These are phyloP conservation scores for Talaromyces sp. DNA, from an alignment of 2,329 filamentous ascomycete species.

Conservation along the genomic window DNA sequence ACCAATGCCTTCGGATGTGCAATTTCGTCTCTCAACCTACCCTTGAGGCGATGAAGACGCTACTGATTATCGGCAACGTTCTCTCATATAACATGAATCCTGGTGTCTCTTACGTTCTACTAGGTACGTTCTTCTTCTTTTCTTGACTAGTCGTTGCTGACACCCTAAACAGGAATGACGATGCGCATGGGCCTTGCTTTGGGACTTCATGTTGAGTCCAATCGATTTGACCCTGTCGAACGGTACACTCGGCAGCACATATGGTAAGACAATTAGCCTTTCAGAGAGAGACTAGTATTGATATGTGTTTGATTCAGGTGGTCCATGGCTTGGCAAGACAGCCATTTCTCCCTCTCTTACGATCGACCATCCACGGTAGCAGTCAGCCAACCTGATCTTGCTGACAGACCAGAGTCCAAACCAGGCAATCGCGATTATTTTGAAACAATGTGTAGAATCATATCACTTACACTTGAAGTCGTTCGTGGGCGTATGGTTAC, in stretches of 20 bases:
- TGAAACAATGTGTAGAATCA: slow-evolving; percentile 59
- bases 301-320: slow-evolving; percentile 43
- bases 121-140: slow-evolving; percentile 39
- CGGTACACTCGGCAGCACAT: slow-evolving; percentile 46
- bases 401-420: slow-evolving; percentile 49
- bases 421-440: slow-evolving; percentile 56
- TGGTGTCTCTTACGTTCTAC: slow-evolving; percentile 61
- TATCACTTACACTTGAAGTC: slow-evolving; percentile 55
- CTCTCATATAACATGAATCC: slow-evolving; percentile 65
- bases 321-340: slow-evolving; percentile 65
- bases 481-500: slow-evolving; percentile 57
- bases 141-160: not conserved
- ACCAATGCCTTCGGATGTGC: slow-evolving; percentile 63
- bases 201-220: slow-evolving; percentile 59
- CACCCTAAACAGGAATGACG: slow-evolving; percentile 49
- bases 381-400: slow-evolving; percentile 53
- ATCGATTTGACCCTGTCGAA: slow-evolving; percentile 52
- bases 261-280: slow-evolving; percentile 36
- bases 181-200: slow-evolving; percentile 61
- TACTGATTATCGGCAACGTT: slow-evolving; percentile 62
- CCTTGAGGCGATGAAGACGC: slow-evolving; percentile 61
- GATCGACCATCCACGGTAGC: slow-evolving; percentile 58
- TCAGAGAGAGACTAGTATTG: not conserved
- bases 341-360: slow-evolving; percentile 62
- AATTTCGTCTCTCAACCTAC: slow-evolving; percentile 64